A percentile compares a stretch with the other conserved stretches of the same genome.
Conservation (phyloP, 495 filamentous ascomycete genomes). For the Acidiella bohemica region DNA sequence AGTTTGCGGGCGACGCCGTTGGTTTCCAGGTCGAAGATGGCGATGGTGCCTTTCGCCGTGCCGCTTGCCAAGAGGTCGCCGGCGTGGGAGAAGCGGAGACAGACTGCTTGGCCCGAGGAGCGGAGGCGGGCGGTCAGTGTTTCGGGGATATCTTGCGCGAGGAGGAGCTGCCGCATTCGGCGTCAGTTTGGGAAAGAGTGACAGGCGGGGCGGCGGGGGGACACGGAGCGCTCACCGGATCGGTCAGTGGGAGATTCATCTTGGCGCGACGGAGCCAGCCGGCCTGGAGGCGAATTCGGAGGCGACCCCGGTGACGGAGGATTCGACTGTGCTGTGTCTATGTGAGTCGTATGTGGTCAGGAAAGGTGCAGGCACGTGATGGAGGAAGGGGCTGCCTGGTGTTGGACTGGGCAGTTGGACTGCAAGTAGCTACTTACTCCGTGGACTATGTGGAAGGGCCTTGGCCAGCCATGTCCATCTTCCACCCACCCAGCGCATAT, state of each 20-base stretch:
- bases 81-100: constrained; percentile 79
- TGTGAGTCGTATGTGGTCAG: too few species aligned
- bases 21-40: constrained; percentile 94
- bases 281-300: too few species aligned
- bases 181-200: too few species aligned
- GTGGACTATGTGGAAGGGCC: too few species aligned
- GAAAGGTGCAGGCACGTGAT: too few species aligned
- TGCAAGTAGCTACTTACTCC: background rate
- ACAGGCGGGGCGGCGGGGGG: too few species aligned
- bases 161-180: too few species aligned
- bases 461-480: background rate
- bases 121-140: constrained; percentile 72
- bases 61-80: constrained; percentile 91
- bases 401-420: background rate
- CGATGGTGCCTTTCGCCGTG: constrained; percentile 79
- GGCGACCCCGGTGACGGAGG: too few species aligned
- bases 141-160: constrained; percentile 92
- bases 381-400: background rate
- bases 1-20: constrained; percentile 90
- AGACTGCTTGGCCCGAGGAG: constrained; percentile 49
- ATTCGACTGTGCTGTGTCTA: too few species aligned
- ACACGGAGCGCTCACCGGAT: too few species aligned
- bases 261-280: too few species aligned
- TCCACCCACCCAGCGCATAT: too few species aligned
- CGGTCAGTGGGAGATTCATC: constrained; percentile 71